Base-by-base conservation (phyloP, 179 eudicot genomes). In the Silene coronaria region DNA sequence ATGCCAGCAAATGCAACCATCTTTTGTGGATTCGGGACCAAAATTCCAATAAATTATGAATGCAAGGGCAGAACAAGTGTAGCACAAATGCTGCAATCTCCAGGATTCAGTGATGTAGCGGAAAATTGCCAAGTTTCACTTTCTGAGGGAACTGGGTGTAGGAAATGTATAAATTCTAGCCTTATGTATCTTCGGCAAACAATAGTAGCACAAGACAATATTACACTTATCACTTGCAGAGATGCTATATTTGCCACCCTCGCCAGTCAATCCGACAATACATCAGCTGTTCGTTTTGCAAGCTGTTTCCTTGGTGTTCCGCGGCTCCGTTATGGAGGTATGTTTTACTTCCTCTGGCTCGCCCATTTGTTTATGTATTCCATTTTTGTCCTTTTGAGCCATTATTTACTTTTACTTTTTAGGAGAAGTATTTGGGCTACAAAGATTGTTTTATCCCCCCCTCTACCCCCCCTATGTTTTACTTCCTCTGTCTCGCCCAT, bases 231-330 rank as follows among this genome's bases (percentile, higher is more conserved):
- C 71, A 86, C 90, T 71, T 95, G 99, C 68, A 83, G 99, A 70
- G 99, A 92, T 92, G 99, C 99, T 76, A 86, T 91, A 61, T 95
- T 90, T 88, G 91, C 80, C 62, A 78, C 97, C 17, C 85, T 92
- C 75, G 93, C 93, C 38, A 95, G 96, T 82, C 96, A 81, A 76
- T 86, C 86, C 68, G 88, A 89, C 78, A 88, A 89, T 79, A 77
- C 72, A 19, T 89, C 97, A 17, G 86, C 88, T 77, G 77, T 86
- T 67, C 84, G 84, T 62, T 83, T 95, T 77, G 97, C 97, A 8
- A 77, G 87, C 80, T 95, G 99, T 85, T 95, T 88, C 82, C 91
- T 95, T 80, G 93, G 96, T 70, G 91, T 91, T 85, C 95, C 88
- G 65, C 88, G 86, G 74, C 88, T 94, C 62, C 76, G 85, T 72